These are phyloP conservation scores for Eimeria falciformis DNA, from an alignment of 169 alveolate genomes.

Conservation along the genomic window DNA sequence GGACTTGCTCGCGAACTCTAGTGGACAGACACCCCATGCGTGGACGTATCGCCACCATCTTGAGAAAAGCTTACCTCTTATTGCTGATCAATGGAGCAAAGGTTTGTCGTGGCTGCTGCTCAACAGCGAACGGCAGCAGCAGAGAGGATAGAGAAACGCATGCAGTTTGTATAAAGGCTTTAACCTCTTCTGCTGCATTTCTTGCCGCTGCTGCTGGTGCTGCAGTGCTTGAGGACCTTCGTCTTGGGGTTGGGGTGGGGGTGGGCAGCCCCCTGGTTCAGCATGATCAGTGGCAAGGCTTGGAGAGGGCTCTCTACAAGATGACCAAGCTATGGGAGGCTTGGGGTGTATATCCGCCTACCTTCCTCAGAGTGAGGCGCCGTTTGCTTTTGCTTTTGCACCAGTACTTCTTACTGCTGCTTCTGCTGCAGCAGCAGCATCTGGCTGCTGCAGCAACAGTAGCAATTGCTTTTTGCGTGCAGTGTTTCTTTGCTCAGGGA, in stretches of 20 bases:
- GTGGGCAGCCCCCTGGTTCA: slow-evolving; percentile 63
- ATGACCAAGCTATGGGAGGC: slow-evolving; percentile 72
- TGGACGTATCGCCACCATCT: slow-evolving; percentile 83
- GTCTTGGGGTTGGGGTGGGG: slow-evolving; percentile 65
- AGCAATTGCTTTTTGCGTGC: not conserved
- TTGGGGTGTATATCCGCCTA: slow-evolving; percentile 66
- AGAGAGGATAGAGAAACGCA: too few relatives aligned
- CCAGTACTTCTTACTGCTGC: not conserved
- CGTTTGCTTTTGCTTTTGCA: not conserved
- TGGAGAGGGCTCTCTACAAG: slow-evolving; percentile 71
- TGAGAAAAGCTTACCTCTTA: slow-evolving; percentile 82
- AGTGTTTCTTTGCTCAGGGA: slow-evolving; percentile 21
- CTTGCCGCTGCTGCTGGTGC: not conserved
- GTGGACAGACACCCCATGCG: slow-evolving; percentile 81
- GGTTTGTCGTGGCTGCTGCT: slow-evolving; percentile 52
- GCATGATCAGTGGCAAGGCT: slow-evolving; percentile 71
- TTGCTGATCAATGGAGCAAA: slow-evolving; percentile 80
- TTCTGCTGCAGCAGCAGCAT: not conserved
- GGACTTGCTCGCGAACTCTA: slow-evolving; percentile 84
- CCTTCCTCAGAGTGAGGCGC: slow-evolving; percentile 59
- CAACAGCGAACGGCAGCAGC: too few relatives aligned
- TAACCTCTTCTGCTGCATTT: not conserved
- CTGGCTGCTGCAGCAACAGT: not conserved
- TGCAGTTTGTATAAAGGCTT: too few relatives aligned
- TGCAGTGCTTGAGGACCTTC: slow-evolving; percentile 64